Conservation (phyloP, 2,329 filamentous ascomycete genomes). For the Beauveria rudraprayagi region DNA sequence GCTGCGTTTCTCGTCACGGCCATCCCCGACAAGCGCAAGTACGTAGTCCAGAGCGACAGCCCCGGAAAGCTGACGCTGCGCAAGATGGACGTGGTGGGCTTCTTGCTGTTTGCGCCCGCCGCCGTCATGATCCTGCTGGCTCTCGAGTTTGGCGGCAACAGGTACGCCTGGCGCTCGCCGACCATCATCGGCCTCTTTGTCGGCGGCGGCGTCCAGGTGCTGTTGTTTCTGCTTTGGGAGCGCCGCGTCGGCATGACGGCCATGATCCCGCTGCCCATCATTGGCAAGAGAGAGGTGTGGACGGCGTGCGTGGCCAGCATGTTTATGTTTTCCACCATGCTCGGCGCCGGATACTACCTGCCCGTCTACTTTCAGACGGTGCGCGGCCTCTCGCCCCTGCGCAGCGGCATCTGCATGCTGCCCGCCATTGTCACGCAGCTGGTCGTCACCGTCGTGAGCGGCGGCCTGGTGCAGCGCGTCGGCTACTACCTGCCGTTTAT, state of each 20-base stretch:
- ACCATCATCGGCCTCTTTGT: constrained; percentile 38
- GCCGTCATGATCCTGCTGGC: constrained; percentile 43
- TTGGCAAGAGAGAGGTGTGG: constrained; percentile 36
- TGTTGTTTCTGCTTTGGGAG: constrained; percentile 39
- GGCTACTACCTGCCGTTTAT: constrained; percentile 39
- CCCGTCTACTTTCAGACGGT: constrained; percentile 46
- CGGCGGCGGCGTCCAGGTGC: constrained; percentile 29
- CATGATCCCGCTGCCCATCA: constrained; percentile 40
- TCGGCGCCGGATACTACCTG: constrained; percentile 38
- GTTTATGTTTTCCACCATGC: constrained; percentile 35
- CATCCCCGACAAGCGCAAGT: constrained; percentile 31
- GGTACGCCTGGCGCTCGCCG: constrained; percentile 37
- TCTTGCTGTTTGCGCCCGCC: constrained; percentile 35
- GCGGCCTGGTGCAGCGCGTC: constrained; percentile 19
- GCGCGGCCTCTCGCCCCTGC: constrained; percentile 23
- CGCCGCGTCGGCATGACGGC: constrained; percentile 34
- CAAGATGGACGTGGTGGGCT: constrained; percentile 38
- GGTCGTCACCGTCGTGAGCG: constrained; percentile 17
- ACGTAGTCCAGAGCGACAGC: constrained; percentile 24
- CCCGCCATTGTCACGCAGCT: constrained; percentile 22
- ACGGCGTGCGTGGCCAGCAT: constrained; percentile 32
- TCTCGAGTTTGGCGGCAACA: constrained; percentile 42
- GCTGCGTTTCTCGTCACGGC: constrained; percentile 21
- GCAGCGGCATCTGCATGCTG: constrained; percentile 22
- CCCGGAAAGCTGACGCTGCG: constrained; percentile 17